Evolutionary conservation across 2,329 filamentous ascomycete genomes (phyloP), one percentile per base, ranked within the genome.

Genomic region (Diaporthe sp.): DNA sequence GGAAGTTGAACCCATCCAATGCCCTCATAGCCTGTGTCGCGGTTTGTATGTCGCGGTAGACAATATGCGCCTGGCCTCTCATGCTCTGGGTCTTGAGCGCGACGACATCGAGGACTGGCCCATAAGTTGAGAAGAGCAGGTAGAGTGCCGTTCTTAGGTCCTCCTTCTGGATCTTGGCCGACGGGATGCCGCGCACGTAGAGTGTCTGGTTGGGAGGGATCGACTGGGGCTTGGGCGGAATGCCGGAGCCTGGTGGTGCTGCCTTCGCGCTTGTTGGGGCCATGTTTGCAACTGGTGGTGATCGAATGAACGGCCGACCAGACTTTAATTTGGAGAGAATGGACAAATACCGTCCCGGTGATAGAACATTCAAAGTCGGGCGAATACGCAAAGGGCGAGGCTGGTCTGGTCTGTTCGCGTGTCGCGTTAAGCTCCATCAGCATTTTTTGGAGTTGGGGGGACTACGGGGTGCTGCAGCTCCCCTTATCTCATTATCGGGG

Each of bases 1-100:
- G 93, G 79, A 99, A 95, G 3, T 94, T 91, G 81, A 95, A 94
- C 2, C 94, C 95, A 80, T 98, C 94, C 65, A 98, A 87, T 15
- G 94, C 92, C 78, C 96, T 90, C 95, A 99, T 95, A 2, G 97
- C 97, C 82, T 98, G 95, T 34, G 96, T 98, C 71, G 95, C 95
- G n/a, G 95, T 92, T 79, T 98, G 94, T 46, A 96, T 88, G 83
- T 99, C 96, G 75, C 94, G 91, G 83, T 95, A 98, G 19, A 97
- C 94, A 76, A 99, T 88, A 82, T 98, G 97, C 77, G 97, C 97
- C 85, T 99, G 97, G 4, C 97, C 97, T 68, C 97, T 93, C 96
- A 98, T 98, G 86, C 95, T 95, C 83, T 89, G 89, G 1, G 95
- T 98, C 86, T 95, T 97, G 80, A 98, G 88, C 42, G 95, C 94